Base-by-base conservation (phyloP, 2,329 filamentous ascomycete genomes). In the Camptophora hylomeconis region DNA sequence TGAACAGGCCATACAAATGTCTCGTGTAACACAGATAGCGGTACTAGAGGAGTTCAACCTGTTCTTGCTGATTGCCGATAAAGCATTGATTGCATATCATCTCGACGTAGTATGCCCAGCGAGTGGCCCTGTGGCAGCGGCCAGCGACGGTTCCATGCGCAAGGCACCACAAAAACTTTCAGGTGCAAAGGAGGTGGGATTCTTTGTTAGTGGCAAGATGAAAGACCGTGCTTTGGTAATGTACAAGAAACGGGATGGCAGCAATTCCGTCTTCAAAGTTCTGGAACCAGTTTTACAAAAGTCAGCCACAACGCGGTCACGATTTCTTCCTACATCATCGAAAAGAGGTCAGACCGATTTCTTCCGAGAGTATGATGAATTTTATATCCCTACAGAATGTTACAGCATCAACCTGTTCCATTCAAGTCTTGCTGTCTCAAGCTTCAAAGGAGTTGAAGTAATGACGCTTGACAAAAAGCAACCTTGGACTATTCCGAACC, bases 321-420 rank as follows among this genome's bases (percentile, higher is more conserved):
- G 82, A 6, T 62, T 77, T 39, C 75, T 72, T 49, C 46, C 48
- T 5, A 62, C 74, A 11, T 60, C 60, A 35, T 56, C 60, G 8
- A 69, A 69, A 7, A 65, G 68, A 17, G 83, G 83, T 12, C 75
- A 71, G 35, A 94, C 87, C 0, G 89, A 98, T 45, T 87, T 87
- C 45, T 98, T 95, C 73, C 79, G 89, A 38, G 89, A 98, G 50
- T 98, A 86, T 52, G 89, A 98, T 58, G 89, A 95, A 44, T 98
- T 98, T 57, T 98, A 95, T 58, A 86, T 98, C 44, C 89, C 89
- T 0, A 78, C 81, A 2, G 92, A 98, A 51, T 94, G 84, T 53
- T 93, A 79, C 54, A 83, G 81, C 26, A 80, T 98, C 50, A 95
- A 94, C 54, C 71, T 98, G 29, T 98, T 95, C 69, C 83, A 94